Evolutionary conservation across 139 green algal genomes (phyloP).

Genomic region (Closterium sp.): DNA sequence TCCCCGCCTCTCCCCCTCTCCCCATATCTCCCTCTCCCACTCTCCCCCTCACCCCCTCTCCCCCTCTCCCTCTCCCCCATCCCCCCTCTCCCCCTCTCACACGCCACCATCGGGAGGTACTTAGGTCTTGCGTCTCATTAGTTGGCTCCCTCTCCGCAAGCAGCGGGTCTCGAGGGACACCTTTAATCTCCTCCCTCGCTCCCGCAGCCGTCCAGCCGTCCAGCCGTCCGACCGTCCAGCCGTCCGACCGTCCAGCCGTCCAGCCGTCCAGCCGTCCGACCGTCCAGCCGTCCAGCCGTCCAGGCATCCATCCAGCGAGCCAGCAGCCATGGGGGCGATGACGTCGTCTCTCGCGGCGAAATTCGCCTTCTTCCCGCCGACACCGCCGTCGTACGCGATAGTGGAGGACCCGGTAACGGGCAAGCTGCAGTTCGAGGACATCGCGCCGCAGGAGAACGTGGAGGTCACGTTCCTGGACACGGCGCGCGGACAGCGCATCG

Average conservation of each 20-base stretch:
- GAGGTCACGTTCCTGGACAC: constrained; percentile 53
- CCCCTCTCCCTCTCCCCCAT: too few species aligned
- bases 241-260: too few species aligned
- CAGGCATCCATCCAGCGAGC: background rate
- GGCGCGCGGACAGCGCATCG: constrained; percentile 50
- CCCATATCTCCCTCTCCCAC: constrained; percentile 18
- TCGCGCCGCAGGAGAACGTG: constrained; percentile 40
- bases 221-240: too few species aligned
- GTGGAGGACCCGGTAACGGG: constrained; percentile 27
- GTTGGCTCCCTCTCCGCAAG: too few species aligned
- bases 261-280: too few species aligned
- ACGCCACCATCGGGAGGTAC: too few species aligned
- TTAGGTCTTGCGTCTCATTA: background rate
- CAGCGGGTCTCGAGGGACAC: background rate
- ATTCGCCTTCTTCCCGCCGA: constrained; percentile 81
- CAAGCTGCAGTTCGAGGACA: constrained; percentile 8
- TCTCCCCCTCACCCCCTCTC: too few species aligned
- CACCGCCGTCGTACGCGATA: constrained; percentile 72
- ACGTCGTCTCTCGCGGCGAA: constrained; percentile 42
- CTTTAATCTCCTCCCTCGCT: background rate
- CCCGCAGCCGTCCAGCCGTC: background rate
- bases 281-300: too few species aligned
- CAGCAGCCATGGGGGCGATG: constrained; percentile 33
- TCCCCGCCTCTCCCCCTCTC: background rate
- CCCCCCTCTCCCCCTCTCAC: constrained; percentile 9